Evolutionary conservation across 805 yeast species (phyloP).

Genomic region (Yarrowia yakushimensis): DNA sequence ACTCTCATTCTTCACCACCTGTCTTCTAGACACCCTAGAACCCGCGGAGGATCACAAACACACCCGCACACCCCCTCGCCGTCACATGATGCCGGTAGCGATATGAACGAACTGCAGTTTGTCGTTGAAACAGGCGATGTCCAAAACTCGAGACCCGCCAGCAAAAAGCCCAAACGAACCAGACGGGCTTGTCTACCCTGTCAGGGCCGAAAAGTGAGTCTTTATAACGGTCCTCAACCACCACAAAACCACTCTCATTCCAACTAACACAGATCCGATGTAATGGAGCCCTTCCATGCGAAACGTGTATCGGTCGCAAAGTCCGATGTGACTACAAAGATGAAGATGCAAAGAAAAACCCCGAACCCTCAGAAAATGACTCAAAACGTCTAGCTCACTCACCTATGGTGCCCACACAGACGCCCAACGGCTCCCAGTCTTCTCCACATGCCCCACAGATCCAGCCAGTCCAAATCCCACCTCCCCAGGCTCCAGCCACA

Average conservation of each 20-base stretch:
- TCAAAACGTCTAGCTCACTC: no score
- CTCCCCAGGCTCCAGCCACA: neutral
- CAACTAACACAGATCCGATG: conserved; percentile 30
- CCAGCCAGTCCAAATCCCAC: neutral
- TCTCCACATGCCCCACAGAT: neutral
- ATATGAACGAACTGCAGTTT: conserved; percentile 23
- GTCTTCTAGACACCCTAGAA: no score
- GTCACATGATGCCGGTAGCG: conserved; percentile 7
- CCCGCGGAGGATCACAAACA: neutral
- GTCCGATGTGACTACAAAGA: conserved; percentile 29
- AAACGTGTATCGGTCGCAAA: conserved; percentile 27
- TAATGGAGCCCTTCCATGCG: conserved; percentile 32
- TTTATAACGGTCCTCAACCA: no score
- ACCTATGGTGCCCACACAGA: no score
- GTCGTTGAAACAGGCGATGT: conserved; percentile 19
- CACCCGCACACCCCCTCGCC: neutral
- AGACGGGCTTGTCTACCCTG: conserved; percentile 32
- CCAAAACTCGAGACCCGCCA: conserved; percentile 1
- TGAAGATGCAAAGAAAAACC: conserved; percentile 12
- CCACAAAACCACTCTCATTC: neutral
- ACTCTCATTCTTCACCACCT: neutral
- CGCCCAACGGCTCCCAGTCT: no score
- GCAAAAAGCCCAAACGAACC: conserved; percentile 31
- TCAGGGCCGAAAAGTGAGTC: conserved; percentile 30
- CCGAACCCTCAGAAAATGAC: neutral